Conservation (phyloP, 2,329 filamentous ascomycete species). For the Cercospora zeina region DNA sequence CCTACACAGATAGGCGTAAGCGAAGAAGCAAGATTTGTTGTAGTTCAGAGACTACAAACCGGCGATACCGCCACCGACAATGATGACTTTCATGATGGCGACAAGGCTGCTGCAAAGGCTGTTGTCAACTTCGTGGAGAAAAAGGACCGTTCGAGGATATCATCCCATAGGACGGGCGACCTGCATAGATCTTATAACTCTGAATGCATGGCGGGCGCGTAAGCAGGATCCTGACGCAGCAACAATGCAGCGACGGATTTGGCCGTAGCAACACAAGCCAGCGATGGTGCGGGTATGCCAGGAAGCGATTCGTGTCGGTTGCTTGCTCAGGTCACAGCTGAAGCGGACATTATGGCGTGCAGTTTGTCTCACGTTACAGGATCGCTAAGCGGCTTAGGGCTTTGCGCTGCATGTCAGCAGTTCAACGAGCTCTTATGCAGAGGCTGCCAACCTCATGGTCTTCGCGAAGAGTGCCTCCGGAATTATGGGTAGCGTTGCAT, state of each 20-base stretch:
- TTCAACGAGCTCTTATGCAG: background rate
- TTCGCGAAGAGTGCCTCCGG: background rate
- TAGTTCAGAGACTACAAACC: background rate
- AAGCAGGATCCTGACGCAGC: background rate
- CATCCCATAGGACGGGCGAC: background rate
- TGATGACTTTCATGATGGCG: slow-evolving; percentile 42
- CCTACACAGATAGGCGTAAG: slow-evolving; percentile 40
- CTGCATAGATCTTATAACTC: background rate
- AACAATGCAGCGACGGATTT: background rate
- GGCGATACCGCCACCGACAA: slow-evolving; percentile 49
- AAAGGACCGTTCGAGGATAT: background rate
- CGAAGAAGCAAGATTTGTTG: background rate
- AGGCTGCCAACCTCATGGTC: background rate
- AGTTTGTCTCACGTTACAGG: background rate
- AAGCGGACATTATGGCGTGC: background rate
- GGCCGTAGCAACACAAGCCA: background rate
- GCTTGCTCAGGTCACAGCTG: background rate
- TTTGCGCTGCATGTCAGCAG: background rate
- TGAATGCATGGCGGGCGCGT: background rate
- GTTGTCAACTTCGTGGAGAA: background rate
- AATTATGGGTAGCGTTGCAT: background rate
- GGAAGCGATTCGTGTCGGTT: background rate
- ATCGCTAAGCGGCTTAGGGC: slow-evolving; percentile 1
- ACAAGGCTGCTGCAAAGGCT: background rate
- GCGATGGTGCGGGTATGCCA: background rate